A percentile compares a stretch with the other conserved stretches of the same genome.
phyloP scores from a whole-genome alignment of 148 eudicot species.

The Heliamphora exappendiculata region DNA sequence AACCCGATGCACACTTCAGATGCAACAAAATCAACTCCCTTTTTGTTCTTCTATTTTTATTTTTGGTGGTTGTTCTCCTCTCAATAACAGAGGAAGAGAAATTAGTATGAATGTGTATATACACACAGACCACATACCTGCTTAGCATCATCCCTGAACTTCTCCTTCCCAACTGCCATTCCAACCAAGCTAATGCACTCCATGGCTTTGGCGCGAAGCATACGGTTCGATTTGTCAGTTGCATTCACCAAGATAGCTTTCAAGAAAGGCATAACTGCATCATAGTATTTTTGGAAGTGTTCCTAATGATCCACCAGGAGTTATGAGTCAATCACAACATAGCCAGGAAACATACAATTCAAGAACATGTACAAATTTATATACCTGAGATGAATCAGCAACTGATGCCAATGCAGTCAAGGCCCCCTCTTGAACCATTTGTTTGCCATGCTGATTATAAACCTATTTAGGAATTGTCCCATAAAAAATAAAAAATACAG shows the following conservation, averaged over 20 bases:
- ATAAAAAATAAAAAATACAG: background rate
- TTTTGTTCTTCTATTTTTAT: background rate
- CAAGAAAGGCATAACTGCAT: conserved; percentile 89
- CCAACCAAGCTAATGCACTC: conserved; percentile 96
- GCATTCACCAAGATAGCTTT: conserved; percentile 80
- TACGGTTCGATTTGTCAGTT: conserved; percentile 80
- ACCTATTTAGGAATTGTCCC: background rate
- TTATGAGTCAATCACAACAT: conserved; percentile 5
- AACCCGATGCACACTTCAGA: background rate
- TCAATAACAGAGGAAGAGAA: background rate
- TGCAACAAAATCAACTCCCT: background rate
- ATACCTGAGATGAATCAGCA: conserved; percentile 94
- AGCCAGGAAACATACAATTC: background rate
- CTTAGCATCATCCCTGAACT: conserved; percentile 95
- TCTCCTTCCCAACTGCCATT: conserved; percentile 99
- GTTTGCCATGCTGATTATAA: conserved; percentile 68
- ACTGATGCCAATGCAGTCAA: conserved; percentile 95
- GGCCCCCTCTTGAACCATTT: conserved; percentile 97
- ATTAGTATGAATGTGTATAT: background rate
- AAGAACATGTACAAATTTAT: background rate
- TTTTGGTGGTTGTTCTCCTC: background rate
- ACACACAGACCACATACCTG: conserved; percentile 72
- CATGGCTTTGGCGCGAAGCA: conserved; percentile 98
- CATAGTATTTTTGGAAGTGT: conserved; percentile 89
- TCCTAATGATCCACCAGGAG: conserved; percentile 41